These are phyloP conservation scores for Cercospora brassicicola DNA, from an alignment of 2,329 filamentous ascomycete genomes.

Conservation along the genomic window DNA sequence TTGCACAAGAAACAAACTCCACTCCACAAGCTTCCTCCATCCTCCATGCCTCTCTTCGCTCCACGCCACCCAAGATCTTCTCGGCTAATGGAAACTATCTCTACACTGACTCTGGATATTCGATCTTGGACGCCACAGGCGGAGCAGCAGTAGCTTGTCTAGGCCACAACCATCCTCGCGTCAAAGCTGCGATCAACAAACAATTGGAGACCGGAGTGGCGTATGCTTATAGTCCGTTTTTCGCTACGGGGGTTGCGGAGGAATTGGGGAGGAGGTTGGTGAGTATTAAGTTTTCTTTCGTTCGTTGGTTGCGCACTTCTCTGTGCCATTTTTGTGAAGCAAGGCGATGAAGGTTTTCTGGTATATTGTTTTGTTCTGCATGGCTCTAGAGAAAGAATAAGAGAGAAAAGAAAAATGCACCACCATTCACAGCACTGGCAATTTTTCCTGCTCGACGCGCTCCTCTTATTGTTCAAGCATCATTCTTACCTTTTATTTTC, in stretches of 20 bases:
- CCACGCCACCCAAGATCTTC: slow-evolving; percentile 47
- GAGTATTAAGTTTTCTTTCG: neutral
- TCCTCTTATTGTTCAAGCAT: too few relatives aligned
- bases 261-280: slow-evolving; percentile 39
- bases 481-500: neutral
- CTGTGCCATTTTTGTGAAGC: too few relatives aligned
- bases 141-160: slow-evolving; percentile 71
- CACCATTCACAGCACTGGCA: too few relatives aligned
- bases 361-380: too few relatives aligned
- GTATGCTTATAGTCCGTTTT: slow-evolving; percentile 61
- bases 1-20: neutral
- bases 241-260: slow-evolving; percentile 54
- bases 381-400: too few relatives aligned
- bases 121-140: slow-evolving; percentile 68
- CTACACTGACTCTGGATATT: slow-evolving; percentile 51
- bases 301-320: too few relatives aligned
- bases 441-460: too few relatives aligned
- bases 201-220: slow-evolving; percentile 58
- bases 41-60: slow-evolving; percentile 52
- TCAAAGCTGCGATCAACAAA: slow-evolving; percentile 58
- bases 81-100: slow-evolving; percentile 53
- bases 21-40: slow-evolving; percentile 34
- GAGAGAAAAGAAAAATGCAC: too few relatives aligned
- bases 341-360: too few relatives aligned
- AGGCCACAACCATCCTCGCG: slow-evolving; percentile 54